A percentile compares a stretch with the other conserved stretches of the same genome.
phyloP scores from a whole-genome alignment of 2,329 filamentous ascomycete genomes.

The Pseudocercospora vitis region DNA sequence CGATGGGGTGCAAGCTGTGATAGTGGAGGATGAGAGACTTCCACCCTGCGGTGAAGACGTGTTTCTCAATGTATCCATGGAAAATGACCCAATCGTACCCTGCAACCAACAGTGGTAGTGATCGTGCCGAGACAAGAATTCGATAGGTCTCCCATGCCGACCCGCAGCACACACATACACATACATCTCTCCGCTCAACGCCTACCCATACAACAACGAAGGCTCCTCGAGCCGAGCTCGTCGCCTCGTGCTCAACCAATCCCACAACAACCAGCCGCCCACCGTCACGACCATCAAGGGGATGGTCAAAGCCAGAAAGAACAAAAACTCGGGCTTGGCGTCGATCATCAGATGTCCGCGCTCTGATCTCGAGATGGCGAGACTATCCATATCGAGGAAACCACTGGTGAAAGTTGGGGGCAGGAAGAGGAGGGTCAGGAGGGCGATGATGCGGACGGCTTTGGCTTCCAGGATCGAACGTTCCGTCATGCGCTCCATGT shows the following conservation, averaged over 20 bases:
- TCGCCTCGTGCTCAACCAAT: conserved; percentile 10
- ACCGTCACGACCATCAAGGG: conserved; percentile 15
- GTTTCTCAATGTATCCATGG: too few species aligned
- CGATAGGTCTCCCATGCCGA: not conserved
- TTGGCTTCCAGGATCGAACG: conserved; percentile 16
- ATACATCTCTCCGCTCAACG: too few species aligned
- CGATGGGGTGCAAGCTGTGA: too few species aligned
- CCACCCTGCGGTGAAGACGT: too few species aligned
- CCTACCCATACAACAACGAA: not conserved
- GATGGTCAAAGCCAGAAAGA: conserved; percentile 14
- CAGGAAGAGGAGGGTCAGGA: conserved; percentile 13
- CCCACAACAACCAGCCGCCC: conserved; percentile 12
- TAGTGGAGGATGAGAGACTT: too few species aligned
- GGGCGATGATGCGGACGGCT: conserved; percentile 16
- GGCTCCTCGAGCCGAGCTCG: not conserved
- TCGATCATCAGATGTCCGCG: conserved; percentile 4
- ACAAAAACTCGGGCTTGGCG: conserved; percentile 8
- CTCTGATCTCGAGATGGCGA: not conserved
- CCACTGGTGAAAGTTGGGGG: conserved; percentile 17
- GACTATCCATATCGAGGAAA: conserved; percentile 11
- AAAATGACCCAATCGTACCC: too few species aligned
- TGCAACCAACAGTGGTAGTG: too few species aligned
- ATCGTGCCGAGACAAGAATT: too few species aligned
- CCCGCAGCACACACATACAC: not conserved
- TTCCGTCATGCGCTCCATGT: conserved; percentile 17